These are phyloP conservation scores for Triticum aestivum DNA, from an alignment of 176 grass and related monocot genomes.

Conservation along the genomic window IWGSC_CS_RefSeq_v2.1 NC_057806.1:360425145-360425644, in stretches of 20 bases:
- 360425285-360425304: background rate
- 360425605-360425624: background rate
- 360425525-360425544: slow-evolving; percentile 2
- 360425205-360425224: background rate
- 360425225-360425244: background rate
- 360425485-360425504: background rate
- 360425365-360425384: background rate
- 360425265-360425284: background rate
- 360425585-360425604: background rate
- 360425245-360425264: slow-evolving; percentile 1
- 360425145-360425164: background rate
- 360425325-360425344: background rate
- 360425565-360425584: background rate
- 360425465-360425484: background rate
- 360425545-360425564: slow-evolving; percentile 10
- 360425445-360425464: slow-evolving; percentile 6
- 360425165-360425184: background rate
- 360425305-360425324: background rate
- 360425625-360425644: background rate
- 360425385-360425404: background rate
- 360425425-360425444: background rate
- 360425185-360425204: background rate
- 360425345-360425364: background rate
- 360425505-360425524: background rate
- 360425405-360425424: background rate